These are phyloP conservation scores for Irpex sp. DNA, from an alignment of 1,284 basidiomycete genomes.

Conservation along the genomic window DNA sequence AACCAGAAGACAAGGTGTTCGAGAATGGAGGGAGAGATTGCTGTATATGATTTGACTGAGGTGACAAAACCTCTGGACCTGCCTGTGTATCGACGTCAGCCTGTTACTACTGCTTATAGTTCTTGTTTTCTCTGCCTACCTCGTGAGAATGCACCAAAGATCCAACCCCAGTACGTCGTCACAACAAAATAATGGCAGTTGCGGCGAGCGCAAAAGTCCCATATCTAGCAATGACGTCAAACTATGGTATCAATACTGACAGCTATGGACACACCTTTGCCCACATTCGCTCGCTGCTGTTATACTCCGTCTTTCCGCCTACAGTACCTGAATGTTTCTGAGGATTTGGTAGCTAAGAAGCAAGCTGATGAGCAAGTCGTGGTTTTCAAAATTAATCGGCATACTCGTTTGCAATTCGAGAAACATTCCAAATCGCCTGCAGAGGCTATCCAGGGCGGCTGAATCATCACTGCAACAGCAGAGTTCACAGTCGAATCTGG, in stretches of 20 bases:
- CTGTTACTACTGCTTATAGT: background rate
- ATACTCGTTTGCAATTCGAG: constrained; percentile 41
- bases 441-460: constrained; percentile 65
- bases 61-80: constrained; percentile 44
- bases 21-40: constrained; percentile 19
- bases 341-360: constrained; percentile 4
- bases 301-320: constrained; percentile 12
- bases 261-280: constrained; percentile 47
- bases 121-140: constrained; percentile 34
- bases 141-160: constrained; percentile 64
- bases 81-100: constrained; percentile 32
- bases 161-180: constrained; percentile 68
- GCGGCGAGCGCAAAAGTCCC: constrained; percentile 55
- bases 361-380: background rate
- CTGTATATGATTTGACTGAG: constrained; percentile 8
- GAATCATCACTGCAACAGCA: constrained; percentile 49
- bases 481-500: constrained; percentile 24
- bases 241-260: constrained; percentile 1
- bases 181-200: constrained; percentile 63
- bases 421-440: constrained; percentile 54
- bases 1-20: constrained; percentile 27
- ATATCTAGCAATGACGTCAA: constrained; percentile 41
- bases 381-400: constrained; percentile 13
- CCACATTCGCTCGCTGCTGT: constrained; percentile 55
- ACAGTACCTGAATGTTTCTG: background rate